These are phyloP conservation scores for Hymenoscyphus repandus DNA, from an alignment of 2,329 filamentous ascomycete genomes.

Conservation along the genomic window DNA sequence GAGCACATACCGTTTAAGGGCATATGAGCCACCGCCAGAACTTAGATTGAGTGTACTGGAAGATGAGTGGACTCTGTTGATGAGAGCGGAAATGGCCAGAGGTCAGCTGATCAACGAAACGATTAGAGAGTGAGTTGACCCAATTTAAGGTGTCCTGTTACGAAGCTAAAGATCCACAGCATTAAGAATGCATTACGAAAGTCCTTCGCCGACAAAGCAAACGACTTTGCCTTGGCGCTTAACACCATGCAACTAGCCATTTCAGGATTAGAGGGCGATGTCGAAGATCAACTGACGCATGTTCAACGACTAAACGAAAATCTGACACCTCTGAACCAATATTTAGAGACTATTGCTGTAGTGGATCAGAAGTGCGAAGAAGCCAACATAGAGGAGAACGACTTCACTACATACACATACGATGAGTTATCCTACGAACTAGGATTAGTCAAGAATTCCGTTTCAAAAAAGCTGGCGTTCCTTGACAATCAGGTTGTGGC, in stretches of 20 bases:
- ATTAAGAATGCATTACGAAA: conserved; percentile 94
- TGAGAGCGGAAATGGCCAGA: conserved; percentile 78
- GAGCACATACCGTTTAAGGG: conserved; percentile 84
- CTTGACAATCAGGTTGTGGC: conserved; percentile 98
- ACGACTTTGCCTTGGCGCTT: conserved; percentile 91
- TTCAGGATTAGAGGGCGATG: conserved; percentile 92
- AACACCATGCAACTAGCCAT: conserved; percentile 94
- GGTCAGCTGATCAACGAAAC: conserved; percentile 97
- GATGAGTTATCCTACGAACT: conserved; percentile 95
- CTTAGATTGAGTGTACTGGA: conserved; percentile 80
- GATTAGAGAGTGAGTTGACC: conserved; percentile 71
- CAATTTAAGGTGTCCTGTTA: conserved; percentile 5
- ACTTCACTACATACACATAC: conserved; percentile 98
- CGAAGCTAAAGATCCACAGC: conserved; percentile 39
- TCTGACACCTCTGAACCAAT: conserved; percentile 82
- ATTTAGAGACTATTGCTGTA: conserved; percentile 78
- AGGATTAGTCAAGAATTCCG: conserved; percentile 81
- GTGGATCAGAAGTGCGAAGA: conserved; percentile 87
- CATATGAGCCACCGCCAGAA: conserved; percentile 85
- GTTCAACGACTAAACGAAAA: conserved; percentile 81
- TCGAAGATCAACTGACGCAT: conserved; percentile 89
- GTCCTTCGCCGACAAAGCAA: conserved; percentile 95
- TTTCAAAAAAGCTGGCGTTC: conserved; percentile 94
- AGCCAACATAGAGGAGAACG: conserved; percentile 98
- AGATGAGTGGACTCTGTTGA: conserved; percentile 71